Conservation (phyloP, 139 green algal species). For the Microglena sp. region DNA sequence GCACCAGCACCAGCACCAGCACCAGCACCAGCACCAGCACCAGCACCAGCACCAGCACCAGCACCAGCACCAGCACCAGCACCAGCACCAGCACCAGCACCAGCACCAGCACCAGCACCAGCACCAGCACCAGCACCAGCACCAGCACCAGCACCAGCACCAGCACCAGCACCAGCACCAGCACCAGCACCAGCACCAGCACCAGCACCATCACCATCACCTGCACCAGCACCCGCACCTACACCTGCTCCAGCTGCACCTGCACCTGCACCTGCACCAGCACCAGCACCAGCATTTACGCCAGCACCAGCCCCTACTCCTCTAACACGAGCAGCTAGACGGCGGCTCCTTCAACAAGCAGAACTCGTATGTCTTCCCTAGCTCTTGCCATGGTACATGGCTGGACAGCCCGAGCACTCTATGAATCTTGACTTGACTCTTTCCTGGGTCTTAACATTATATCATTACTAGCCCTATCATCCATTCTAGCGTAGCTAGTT, state of each 20-base stretch:
- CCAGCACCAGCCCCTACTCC: background rate
- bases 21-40: background rate
- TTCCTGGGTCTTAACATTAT: too few relatives aligned
- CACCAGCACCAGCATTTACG: too few relatives aligned
- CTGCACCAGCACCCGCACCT: too few relatives aligned
- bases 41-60: background rate
- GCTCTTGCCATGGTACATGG: too few relatives aligned
- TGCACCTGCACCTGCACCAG: background rate
- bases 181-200: background rate
- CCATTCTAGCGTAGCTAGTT: too few relatives aligned
- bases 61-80: background rate
- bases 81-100: slow-evolving; percentile 2
- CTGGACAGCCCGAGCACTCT: too few relatives aligned
- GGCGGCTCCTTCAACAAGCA: too few relatives aligned
- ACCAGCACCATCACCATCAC: background rate
- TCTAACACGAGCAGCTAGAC: too few relatives aligned
- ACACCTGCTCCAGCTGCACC: slow-evolving; percentile 7
- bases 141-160: background rate
- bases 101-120: background rate
- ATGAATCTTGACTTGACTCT: too few relatives aligned
- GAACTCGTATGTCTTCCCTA: too few relatives aligned
- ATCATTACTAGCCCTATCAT: too few relatives aligned
- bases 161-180: background rate
- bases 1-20: background rate
- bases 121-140: background rate